phyloP scores from a whole-genome alignment of 208 protist genomes.

The Angomonas ambiguus region DNA sequence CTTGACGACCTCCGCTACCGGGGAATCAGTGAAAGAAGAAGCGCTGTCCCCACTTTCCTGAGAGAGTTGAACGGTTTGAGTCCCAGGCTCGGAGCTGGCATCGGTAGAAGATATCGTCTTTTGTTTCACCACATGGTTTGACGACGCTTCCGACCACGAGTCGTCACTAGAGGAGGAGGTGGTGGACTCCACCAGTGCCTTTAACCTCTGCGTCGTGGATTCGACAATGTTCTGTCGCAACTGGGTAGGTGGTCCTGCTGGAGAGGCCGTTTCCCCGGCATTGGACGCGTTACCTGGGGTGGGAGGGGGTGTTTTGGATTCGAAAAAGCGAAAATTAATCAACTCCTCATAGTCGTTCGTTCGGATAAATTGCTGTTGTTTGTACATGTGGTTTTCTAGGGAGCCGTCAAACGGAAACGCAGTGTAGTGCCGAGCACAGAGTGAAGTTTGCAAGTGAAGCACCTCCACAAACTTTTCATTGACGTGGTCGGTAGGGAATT shows the following conservation, averaged over 20 bases:
- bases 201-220: slow-evolving; percentile 14
- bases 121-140: background rate
- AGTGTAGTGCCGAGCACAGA: slow-evolving; percentile 63
- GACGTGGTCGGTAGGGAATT: background rate
- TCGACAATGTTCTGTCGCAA: background rate
- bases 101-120: background rate
- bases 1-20: background rate
- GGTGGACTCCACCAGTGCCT: background rate
- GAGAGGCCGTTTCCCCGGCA: too few relatives aligned
- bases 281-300: too few relatives aligned
- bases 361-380: slow-evolving; percentile 64
- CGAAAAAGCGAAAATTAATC: slow-evolving; percentile 35
- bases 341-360: slow-evolving; percentile 73
- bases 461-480: slow-evolving; percentile 48
- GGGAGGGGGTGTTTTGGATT: background rate
- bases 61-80: background rate
- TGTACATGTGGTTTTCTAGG: slow-evolving; percentile 47
- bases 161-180: background rate
- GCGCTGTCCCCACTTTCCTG: background rate
- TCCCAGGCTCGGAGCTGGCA: background rate
- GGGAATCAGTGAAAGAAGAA: slow-evolving; percentile 12
- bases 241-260: slow-evolving; percentile 6
- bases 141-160: background rate
- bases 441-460: slow-evolving; percentile 55
- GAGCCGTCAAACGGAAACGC: slow-evolving; percentile 79